phyloP scores from a whole-genome alignment of 768 basidiomycete species.

The Mycena sanguinolenta region DNA sequence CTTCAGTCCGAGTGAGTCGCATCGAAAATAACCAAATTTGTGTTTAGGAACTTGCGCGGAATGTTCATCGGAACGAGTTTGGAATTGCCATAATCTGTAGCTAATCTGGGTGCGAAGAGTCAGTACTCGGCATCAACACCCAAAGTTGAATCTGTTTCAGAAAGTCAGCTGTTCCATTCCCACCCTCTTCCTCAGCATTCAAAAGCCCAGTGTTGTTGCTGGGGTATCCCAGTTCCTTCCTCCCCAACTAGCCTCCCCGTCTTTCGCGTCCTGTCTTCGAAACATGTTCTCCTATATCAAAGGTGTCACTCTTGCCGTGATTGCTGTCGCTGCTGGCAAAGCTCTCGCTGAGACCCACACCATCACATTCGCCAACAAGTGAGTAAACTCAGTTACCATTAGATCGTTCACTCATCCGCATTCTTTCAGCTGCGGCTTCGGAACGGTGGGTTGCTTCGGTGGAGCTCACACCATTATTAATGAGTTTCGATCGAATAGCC shows the following conservation, averaged over 20 bases:
- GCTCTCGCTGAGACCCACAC: slow-evolving; percentile 16
- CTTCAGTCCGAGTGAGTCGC: too few relatives aligned
- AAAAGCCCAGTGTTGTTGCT: too few relatives aligned
- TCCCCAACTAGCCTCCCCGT: neutral
- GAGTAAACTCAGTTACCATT: neutral
- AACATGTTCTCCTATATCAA: slow-evolving; percentile 18
- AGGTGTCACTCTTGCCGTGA: slow-evolving; percentile 4
- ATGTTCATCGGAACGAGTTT: too few relatives aligned
- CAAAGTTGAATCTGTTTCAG: too few relatives aligned
- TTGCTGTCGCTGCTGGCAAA: slow-evolving; percentile 9
- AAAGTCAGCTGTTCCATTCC: too few relatives aligned
- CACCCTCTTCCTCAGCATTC: too few relatives aligned
- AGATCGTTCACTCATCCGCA: neutral
- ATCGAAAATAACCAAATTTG: too few relatives aligned
- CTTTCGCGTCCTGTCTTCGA: neutral
- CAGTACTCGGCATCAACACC: too few relatives aligned
- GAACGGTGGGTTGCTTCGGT: slow-evolving; percentile 17
- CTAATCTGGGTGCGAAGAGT: too few relatives aligned
- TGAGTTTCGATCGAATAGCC: slow-evolving; percentile 23
- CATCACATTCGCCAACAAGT: slow-evolving; percentile 15
- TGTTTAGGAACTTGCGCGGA: too few relatives aligned
- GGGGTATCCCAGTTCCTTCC: too few relatives aligned
- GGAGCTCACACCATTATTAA: neutral
- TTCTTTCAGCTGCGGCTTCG: slow-evolving; percentile 29
- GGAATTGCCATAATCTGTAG: too few relatives aligned